Evolutionary conservation across 805 yeast species (phyloP).

Genomic region (Metschnikowia proteae): DNA sequence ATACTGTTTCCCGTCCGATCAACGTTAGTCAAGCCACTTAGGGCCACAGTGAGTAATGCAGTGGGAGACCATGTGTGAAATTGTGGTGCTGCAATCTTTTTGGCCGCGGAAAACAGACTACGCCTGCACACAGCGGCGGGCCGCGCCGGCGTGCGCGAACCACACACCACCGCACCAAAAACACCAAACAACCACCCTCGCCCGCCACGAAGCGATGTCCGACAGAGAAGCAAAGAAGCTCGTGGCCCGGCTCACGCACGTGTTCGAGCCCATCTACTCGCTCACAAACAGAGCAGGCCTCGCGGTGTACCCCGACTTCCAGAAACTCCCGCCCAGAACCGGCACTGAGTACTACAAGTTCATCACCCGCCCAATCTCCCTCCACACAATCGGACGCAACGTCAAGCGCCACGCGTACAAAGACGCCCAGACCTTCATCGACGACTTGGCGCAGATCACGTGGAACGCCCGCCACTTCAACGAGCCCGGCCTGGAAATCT

Average conservation of each 20-base stretch:
- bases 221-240: constrained; percentile 40
- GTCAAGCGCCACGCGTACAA: constrained; percentile 53
- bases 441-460: constrained; percentile 76
- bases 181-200: not conserved
- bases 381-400: constrained; percentile 63
- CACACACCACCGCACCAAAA: not conserved
- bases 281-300: constrained; percentile 42
- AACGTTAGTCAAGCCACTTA: too few species aligned
- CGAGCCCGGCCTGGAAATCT: constrained; percentile 62
- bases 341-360: constrained; percentile 77
- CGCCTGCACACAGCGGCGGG: not conserved
- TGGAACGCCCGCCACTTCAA: constrained; percentile 91
- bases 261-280: constrained; percentile 38
- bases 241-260: constrained; percentile 26
- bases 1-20: too few species aligned
- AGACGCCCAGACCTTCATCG: constrained; percentile 63
- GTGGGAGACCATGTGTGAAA: too few species aligned
- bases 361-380: constrained; percentile 77
- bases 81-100: not conserved
- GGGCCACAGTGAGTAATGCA: too few species aligned
- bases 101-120: not conserved
- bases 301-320: constrained; percentile 54
- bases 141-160: not conserved
- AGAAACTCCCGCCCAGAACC: constrained; percentile 66
- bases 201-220: constrained; percentile 23